Conservation (phyloP, 176 grass and related monocot species). For the Hordeum marinum region DNA sequence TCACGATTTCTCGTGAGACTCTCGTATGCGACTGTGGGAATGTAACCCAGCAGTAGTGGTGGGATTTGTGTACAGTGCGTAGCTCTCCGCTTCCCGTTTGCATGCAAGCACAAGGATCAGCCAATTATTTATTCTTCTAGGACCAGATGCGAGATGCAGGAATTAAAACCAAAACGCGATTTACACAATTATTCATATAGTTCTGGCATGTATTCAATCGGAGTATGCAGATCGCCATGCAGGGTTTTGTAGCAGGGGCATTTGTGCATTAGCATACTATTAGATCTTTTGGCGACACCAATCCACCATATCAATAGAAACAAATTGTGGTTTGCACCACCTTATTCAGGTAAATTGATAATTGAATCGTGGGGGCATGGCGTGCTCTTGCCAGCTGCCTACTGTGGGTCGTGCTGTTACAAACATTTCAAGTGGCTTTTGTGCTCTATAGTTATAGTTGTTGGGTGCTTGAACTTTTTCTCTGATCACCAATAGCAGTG, state of each 20-base stretch:
- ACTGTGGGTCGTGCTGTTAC: constrained; percentile 14
- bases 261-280: not conserved
- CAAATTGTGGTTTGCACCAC: not conserved
- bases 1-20: constrained; percentile 8
- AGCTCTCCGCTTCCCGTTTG: not conserved
- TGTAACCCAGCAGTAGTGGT: not conserved
- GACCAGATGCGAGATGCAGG: not conserved
- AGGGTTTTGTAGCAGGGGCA: not conserved
- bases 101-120: constrained; percentile 26
- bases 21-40: not conserved
- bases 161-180: not conserved
- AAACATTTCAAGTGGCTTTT: constrained; percentile 1
- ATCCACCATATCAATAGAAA: not conserved
- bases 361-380: constrained; percentile 23
- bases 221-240: not conserved
- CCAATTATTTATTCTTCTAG: not conserved
- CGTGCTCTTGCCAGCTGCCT: not conserved
- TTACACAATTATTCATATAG: not conserved
- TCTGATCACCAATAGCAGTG: constrained; percentile 18
- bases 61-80: not conserved
- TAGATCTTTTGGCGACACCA: not conserved
- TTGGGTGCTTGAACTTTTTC: not conserved
- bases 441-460: not conserved
- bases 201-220: not conserved
- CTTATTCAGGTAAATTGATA: not conserved